These are phyloP conservation scores for Xylaria curta DNA, from an alignment of 495 filamentous ascomycete genomes.

Conservation along the genomic window DNA sequence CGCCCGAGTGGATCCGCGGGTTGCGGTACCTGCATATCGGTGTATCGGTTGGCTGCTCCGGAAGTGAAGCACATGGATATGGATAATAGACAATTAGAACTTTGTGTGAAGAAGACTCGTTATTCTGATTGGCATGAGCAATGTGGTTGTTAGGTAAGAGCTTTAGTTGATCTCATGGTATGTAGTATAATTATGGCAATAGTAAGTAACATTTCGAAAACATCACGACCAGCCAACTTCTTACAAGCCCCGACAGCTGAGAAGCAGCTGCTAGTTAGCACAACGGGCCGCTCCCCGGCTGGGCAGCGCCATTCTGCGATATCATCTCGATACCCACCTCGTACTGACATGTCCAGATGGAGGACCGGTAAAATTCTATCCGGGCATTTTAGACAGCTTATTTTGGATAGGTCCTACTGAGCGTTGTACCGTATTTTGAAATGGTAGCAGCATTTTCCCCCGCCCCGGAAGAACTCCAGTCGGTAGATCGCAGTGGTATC, in stretches of 20 bases:
- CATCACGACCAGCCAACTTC: too few relatives aligned
- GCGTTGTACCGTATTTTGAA: background rate
- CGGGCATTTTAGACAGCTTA: background rate
- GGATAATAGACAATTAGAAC: background rate
- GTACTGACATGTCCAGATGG: background rate
- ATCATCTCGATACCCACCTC: background rate
- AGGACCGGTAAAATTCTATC: background rate
- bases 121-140: background rate
- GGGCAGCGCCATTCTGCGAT: background rate
- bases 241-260: conserved; percentile 2
- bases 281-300: conserved; percentile 13
- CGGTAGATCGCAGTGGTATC: background rate
- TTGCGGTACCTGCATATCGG: conserved; percentile 47
- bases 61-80: conserved; percentile 32
- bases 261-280: conserved; percentile 7
- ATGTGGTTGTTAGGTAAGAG: background rate
- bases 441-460: background rate
- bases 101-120: conserved; percentile 1
- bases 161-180: conserved; percentile 14
- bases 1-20: conserved; percentile 33
- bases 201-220: too few relatives aligned
- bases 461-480: background rate
- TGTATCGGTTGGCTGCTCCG: conserved; percentile 44
- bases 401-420: background rate
- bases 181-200: background rate